phyloP scores from a whole-genome alignment of 345 rosid species.

The Triadica sebifera region DNA sequence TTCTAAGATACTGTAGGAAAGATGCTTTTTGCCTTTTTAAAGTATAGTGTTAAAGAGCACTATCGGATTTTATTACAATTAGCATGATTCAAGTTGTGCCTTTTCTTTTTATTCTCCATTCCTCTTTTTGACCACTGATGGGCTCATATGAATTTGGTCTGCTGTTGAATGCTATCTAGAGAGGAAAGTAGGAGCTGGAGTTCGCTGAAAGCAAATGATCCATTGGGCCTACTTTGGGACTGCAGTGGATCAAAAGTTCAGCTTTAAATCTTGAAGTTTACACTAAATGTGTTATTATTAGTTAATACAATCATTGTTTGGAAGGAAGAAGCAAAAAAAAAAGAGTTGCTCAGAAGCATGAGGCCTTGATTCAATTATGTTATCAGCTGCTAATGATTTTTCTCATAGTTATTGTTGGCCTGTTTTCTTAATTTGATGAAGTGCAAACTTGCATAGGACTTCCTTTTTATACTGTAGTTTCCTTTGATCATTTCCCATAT shows the following conservation, averaged over 20 bases:
- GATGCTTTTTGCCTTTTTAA: too few relatives aligned
- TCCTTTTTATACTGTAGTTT: too few relatives aligned
- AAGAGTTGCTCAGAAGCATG: not conserved
- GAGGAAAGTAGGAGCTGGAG: not conserved
- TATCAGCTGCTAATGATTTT: too few relatives aligned
- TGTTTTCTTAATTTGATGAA: not conserved
- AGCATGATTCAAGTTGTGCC: too few relatives aligned
- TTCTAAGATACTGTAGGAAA: too few relatives aligned
- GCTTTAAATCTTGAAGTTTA: not conserved
- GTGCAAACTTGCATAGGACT: not conserved
- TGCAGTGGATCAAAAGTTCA: slow-evolving; percentile 3
- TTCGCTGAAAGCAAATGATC: not conserved
- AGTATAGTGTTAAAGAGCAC: too few relatives aligned
- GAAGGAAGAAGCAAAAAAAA: too few relatives aligned
- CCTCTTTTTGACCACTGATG: slow-evolving; percentile 12
- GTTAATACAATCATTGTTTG: too few relatives aligned
- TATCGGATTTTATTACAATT: too few relatives aligned
- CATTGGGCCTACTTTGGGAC: slow-evolving; percentile 1
- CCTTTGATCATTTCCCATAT: too few relatives aligned
- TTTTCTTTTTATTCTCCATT: too few relatives aligned
- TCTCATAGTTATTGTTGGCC: not conserved
- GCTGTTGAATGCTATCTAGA: not conserved
- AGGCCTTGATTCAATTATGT: not conserved
- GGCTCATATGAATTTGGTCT: not conserved
- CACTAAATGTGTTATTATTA: not conserved